phyloP scores from a whole-genome alignment of 441 rosid species.

The Pelargonium myrrhifolium region DNA sequence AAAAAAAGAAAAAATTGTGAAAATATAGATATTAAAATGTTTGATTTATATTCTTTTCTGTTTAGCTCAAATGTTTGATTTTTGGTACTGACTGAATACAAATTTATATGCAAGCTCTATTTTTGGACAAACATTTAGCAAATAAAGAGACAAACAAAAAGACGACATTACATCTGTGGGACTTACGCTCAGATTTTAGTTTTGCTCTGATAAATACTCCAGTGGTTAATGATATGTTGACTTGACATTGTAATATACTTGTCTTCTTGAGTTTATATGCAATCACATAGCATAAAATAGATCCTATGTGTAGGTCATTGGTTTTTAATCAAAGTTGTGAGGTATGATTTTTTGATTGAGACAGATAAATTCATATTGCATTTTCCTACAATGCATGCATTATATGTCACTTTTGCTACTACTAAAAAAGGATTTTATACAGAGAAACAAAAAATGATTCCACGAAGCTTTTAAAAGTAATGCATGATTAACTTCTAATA shows the following conservation, averaged over 20 bases:
- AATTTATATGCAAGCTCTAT: not conserved
- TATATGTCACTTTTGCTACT: slow-evolving; percentile 22
- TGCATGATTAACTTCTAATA: not conserved
- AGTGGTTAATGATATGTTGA: not conserved
- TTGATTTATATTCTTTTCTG: too few relatives aligned
- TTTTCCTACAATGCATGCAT: not conserved
- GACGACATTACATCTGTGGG: not conserved
- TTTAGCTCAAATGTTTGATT: too few relatives aligned
- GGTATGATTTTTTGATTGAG: too few relatives aligned
- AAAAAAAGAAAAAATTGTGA: too few relatives aligned
- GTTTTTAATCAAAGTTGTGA: not conserved
- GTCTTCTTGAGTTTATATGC: not conserved
- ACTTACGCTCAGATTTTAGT: not conserved
- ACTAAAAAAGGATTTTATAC: not conserved
- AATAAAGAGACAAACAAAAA: not conserved
- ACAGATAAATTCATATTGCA: not conserved
- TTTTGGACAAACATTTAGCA: not conserved
- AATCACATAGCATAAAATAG: not conserved
- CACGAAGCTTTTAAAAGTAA: not conserved
- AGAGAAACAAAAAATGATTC: not conserved
- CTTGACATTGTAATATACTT: not conserved
- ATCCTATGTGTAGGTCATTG: not conserved
- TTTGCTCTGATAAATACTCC: not conserved
- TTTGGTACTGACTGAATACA: not conserved
- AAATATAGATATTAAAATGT: too few relatives aligned